A percentile compares a stretch with the other conserved stretches of the same genome.
Evolutionary conservation across 805 yeast species (phyloP).

Genomic region (Brettanomyces bruxellensis): DNA sequence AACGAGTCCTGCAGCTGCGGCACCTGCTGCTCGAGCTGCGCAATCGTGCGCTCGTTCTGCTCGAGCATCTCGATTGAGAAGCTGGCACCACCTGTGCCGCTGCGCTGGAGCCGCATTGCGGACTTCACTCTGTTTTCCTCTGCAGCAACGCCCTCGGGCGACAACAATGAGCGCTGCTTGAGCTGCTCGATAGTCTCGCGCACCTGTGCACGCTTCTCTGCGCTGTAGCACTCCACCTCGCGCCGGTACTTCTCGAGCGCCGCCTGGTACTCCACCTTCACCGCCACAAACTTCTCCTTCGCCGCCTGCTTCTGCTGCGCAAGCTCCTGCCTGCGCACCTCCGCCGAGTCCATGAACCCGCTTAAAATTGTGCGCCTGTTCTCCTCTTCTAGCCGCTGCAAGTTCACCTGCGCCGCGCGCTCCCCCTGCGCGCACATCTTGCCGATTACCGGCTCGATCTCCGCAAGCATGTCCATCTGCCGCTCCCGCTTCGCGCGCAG

Average conservation of each 20-base stretch:
- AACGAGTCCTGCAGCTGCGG: conserved; percentile 28
- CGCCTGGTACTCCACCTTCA: conserved; percentile 14
- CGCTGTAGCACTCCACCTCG: conserved; percentile 28
- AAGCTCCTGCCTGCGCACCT: conserved; percentile 20
- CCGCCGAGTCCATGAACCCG: conserved; percentile 21
- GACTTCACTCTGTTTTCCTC: conserved; percentile 34
- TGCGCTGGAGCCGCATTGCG: conserved; percentile 24
- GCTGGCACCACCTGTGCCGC: conserved; percentile 15
- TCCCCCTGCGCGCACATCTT: conserved; percentile 22
- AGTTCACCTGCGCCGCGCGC: conserved; percentile 12
- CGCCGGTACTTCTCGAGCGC: conserved; percentile 24
- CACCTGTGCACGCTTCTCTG: conserved; percentile 32
- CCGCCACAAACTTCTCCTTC: conserved; percentile 6
- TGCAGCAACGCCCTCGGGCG: conserved; percentile 27
- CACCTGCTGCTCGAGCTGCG: conserved; percentile 27
- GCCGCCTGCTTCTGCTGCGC: conserved; percentile 8
- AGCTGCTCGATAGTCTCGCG: conserved; percentile 27
- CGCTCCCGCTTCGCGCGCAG: background rate
- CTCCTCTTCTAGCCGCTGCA: conserved; percentile 27
- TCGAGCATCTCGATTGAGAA: conserved; percentile 22
- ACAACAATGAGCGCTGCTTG: conserved; percentile 24
- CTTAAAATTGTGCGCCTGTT: conserved; percentile 23
- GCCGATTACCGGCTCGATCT: conserved; percentile 5
- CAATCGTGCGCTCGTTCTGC: conserved; percentile 30
- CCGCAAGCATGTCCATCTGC: conserved; percentile 6